Conservation (phyloP, 2,329 filamentous ascomycete genomes). For the Arthrobotrys conoides region DNA sequence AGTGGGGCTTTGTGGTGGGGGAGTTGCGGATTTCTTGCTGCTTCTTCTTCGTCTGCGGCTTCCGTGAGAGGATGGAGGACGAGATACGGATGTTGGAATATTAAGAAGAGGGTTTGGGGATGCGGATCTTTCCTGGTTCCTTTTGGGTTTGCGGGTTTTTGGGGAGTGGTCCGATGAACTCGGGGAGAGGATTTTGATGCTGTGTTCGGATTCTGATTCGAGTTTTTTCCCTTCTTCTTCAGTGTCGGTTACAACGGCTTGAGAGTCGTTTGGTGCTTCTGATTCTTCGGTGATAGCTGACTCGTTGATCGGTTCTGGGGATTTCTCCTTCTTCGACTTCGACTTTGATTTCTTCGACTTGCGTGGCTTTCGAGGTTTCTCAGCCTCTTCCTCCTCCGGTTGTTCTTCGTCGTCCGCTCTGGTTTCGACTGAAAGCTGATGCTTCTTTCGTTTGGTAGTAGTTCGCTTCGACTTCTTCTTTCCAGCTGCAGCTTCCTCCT, state of each 20-base stretch:
- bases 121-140: conserved; percentile 33
- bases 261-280: conserved; percentile 50
- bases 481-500: conserved; percentile 23
- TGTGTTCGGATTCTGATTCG: conserved; percentile 45
- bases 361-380: conserved; percentile 37
- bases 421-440: conserved; percentile 55
- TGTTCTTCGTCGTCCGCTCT: conserved; percentile 56
- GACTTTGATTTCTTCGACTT: conserved; percentile 49
- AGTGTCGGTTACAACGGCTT: conserved; percentile 53
- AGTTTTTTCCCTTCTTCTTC: conserved; percentile 49
- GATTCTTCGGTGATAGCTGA: conserved; percentile 56
- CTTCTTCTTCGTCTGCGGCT: conserved; percentile 55
- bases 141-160: conserved; percentile 22
- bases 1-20: conserved; percentile 45
- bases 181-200: conserved; percentile 55
- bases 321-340: conserved; percentile 37
- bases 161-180: conserved; percentile 36
- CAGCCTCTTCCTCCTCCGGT: conserved; percentile 20
- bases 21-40: conserved; percentile 40
- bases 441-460: conserved; percentile 48
- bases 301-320: conserved; percentile 51
- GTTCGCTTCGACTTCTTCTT: conserved; percentile 37
- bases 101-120: conserved; percentile 54
- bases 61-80: conserved; percentile 55
- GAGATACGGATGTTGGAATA: conserved; percentile 57